These are phyloP conservation scores for Colletotrichum tofieldiae DNA, from an alignment of 2,329 filamentous ascomycete species.

Conservation along the genomic window DNA sequence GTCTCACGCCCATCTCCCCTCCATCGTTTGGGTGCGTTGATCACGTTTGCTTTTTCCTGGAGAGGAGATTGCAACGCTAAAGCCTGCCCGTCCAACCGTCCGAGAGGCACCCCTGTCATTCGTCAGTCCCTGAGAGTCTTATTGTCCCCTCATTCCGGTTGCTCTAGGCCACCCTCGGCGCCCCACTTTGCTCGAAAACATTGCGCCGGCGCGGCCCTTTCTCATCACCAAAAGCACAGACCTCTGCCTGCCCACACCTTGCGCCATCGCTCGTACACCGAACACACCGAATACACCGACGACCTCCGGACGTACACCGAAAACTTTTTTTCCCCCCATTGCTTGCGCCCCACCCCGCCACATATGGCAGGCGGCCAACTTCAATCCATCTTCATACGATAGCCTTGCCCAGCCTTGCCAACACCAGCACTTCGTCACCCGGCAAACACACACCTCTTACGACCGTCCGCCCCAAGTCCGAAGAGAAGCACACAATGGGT, in stretches of 20 bases:
- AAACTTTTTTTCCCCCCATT: conserved; percentile 38
- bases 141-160: conserved; percentile 35
- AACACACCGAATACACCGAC: background rate
- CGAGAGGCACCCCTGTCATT: conserved; percentile 31
- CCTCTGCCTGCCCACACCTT: background rate
- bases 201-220: conserved; percentile 4
- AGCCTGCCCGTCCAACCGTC: background rate
- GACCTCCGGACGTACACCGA: conserved; percentile 20
- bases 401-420: conserved; percentile 37
- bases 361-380: background rate
- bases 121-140: conserved; percentile 32
- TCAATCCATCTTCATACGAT: conserved; percentile 11
- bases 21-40: conserved; percentile 8
- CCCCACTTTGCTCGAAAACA: conserved; percentile 12
- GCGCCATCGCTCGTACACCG: background rate
- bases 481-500: conserved; percentile 74
- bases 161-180: conserved; percentile 7
- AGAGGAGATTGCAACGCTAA: conserved; percentile 34
- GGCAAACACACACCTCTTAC: background rate
- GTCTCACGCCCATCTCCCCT: conserved; percentile 24
- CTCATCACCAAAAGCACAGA: conserved; percentile 25
- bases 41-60: conserved; percentile 22
- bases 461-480: background rate
- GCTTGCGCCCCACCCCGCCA: conserved; percentile 22
- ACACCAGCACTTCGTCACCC: conserved; percentile 14